Conservation (phyloP, 495 filamentous ascomycete species). For the Friedmanniomyces simplex region DNA sequence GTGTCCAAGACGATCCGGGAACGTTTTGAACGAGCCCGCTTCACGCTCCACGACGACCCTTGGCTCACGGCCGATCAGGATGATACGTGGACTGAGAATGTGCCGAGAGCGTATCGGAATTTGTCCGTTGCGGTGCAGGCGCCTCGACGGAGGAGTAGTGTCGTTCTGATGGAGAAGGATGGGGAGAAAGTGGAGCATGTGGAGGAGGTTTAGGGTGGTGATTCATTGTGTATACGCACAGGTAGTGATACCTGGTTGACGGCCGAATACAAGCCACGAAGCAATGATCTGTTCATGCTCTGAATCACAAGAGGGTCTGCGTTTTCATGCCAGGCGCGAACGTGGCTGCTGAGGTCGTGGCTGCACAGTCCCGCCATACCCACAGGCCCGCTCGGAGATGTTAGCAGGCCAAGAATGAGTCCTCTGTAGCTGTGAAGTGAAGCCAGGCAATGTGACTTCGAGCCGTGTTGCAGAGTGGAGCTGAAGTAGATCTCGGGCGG, state of each 20-base stretch:
- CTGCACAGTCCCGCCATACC: too few species aligned
- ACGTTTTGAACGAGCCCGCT: constrained; percentile 3
- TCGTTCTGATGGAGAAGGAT: background rate
- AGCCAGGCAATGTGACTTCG: too few species aligned
- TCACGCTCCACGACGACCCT: background rate
- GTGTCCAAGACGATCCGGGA: constrained; percentile 1
- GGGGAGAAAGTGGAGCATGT: background rate
- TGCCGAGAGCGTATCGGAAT: background rate
- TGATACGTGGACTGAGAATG: background rate
- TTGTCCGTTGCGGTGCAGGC: background rate
- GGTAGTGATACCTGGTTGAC: background rate
- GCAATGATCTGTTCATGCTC: too few species aligned
- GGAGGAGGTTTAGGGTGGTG: background rate
- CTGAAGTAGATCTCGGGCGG: too few species aligned
- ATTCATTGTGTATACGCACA: background rate
- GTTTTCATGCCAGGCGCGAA: too few species aligned
- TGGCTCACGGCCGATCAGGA: background rate
- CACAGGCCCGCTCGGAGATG: too few species aligned
- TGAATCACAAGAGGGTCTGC: too few species aligned
- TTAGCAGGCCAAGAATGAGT: too few species aligned
- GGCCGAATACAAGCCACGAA: background rate
- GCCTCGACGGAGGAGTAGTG: background rate
- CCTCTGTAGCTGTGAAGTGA: too few species aligned
- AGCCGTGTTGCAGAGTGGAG: too few species aligned
- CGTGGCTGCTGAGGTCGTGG: too few species aligned